Evolutionary conservation across 2,329 filamentous ascomycete species (phyloP).

Genomic region (Cryoendolithus antarcticus): DNA sequence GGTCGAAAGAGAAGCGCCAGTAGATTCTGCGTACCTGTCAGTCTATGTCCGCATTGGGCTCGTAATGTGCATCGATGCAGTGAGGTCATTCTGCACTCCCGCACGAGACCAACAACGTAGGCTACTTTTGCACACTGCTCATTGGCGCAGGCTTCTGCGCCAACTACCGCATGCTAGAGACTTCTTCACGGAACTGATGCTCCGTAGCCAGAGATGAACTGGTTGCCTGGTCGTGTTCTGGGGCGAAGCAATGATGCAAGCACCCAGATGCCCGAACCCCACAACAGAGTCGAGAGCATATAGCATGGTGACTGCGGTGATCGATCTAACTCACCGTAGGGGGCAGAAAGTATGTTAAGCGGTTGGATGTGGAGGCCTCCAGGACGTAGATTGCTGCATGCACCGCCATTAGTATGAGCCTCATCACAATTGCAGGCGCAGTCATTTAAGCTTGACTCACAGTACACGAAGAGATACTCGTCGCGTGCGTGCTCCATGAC

Average conservation of each 20-base stretch:
- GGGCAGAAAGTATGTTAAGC: conserved; percentile 36
- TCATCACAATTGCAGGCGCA: conserved; percentile 1
- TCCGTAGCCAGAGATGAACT: too few relatives aligned
- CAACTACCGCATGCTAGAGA: too few relatives aligned
- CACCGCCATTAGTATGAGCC: conserved; percentile 11
- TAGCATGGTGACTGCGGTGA: too few relatives aligned
- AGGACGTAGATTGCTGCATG: conserved; percentile 40
- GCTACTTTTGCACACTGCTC: too few relatives aligned
- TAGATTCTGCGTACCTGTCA: conserved; percentile 44
- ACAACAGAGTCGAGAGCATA: too few relatives aligned
- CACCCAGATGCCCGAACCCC: too few relatives aligned
- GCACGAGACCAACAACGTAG: too few relatives aligned
- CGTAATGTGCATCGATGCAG: conserved; percentile 1
- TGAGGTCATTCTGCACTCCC: neutral
- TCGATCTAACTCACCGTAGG: conserved; percentile 29
- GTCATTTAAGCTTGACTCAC: conserved; percentile 30
- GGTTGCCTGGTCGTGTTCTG: too few relatives aligned
- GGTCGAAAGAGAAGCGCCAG: conserved; percentile 62
- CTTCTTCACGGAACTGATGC: too few relatives aligned
- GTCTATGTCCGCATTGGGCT: conserved; percentile 7
- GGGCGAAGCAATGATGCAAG: too few relatives aligned
- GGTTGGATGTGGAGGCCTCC: conserved; percentile 37
- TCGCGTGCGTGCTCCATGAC: conserved; percentile 52
- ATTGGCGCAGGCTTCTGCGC: too few relatives aligned
- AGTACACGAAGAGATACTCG: conserved; percentile 60